A percentile compares a stretch with the other conserved stretches of the same genome.
Evolutionary conservation across 2,329 filamentous ascomycete species (phyloP).

Genomic region (Colletotrichum noveboracense): DNA sequence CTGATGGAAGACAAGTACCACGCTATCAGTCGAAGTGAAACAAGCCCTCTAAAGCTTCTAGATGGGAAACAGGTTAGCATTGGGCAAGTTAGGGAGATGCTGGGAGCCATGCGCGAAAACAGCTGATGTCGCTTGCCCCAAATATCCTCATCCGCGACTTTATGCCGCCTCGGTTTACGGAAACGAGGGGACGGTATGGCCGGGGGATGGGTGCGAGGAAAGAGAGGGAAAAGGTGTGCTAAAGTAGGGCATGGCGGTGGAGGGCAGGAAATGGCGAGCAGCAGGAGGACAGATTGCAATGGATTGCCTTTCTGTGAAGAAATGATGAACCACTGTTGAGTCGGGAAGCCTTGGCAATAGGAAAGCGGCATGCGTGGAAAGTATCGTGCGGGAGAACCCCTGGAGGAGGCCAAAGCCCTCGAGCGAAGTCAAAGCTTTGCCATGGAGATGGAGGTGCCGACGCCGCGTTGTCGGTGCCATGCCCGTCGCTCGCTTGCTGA

Average conservation of each 20-base stretch:
- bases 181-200: background rate
- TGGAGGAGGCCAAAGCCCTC: slow-evolving; percentile 6
- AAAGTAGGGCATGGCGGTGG: background rate
- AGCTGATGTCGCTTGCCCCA: slow-evolving; percentile 5
- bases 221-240: background rate
- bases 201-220: background rate
- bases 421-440: slow-evolving; percentile 20
- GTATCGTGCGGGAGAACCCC: slow-evolving; percentile 16
- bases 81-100: slow-evolving; percentile 1
- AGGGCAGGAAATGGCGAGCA: background rate
- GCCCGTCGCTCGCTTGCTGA: background rate
- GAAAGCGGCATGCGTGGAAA: background rate
- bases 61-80: slow-evolving; percentile 5
- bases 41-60: slow-evolving; percentile 7
- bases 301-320: background rate
- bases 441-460: slow-evolving; percentile 14
- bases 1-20: background rate
- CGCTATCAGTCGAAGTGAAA: slow-evolving; percentile 3
- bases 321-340: slow-evolving; percentile 11
- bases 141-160: background rate
- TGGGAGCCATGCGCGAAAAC: background rate
- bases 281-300: slow-evolving; percentile 2
- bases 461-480: slow-evolving; percentile 6
- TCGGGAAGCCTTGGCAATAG: slow-evolving; percentile 8
- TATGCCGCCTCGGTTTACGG: slow-evolving; percentile 16